These are phyloP conservation scores for Podila epigama DNA, from an alignment of 192 early-diverging fungal genomes.

Conservation along the genomic window DNA sequence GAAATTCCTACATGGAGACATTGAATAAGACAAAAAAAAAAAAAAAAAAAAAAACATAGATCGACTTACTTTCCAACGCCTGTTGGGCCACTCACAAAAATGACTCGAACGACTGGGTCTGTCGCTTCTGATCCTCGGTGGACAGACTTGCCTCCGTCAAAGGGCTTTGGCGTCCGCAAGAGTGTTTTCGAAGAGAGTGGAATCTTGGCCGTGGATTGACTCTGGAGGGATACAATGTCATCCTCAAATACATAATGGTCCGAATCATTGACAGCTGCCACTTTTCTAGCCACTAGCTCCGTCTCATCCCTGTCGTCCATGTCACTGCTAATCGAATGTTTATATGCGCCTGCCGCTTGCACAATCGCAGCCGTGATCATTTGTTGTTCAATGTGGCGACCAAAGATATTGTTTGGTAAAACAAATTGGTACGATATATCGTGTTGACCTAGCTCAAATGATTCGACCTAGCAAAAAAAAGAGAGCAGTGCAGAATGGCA, in stretches of 20 bases:
- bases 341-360: slow-evolving; percentile 38
- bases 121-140: slow-evolving; percentile 11
- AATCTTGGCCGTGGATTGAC: slow-evolving; percentile 22
- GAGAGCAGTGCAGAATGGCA: too few relatives aligned
- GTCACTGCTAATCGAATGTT: slow-evolving; percentile 12
- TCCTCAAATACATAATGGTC: slow-evolving; percentile 34
- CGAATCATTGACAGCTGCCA: background rate
- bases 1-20: too few relatives aligned
- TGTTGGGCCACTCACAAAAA: slow-evolving; percentile 39
- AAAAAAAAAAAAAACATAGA: background rate
- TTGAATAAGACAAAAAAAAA: background rate
- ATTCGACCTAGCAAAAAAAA: slow-evolving; percentile 12
- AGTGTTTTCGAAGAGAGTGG: slow-evolving; percentile 38
- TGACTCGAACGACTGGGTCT: slow-evolving; percentile 37
- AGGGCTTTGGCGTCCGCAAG: slow-evolving; percentile 19
- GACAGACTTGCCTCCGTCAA: slow-evolving; percentile 19
- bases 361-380: slow-evolving; percentile 32
- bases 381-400: slow-evolving; percentile 28
- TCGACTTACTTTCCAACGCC: slow-evolving; percentile 44
- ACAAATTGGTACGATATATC: slow-evolving; percentile 40
- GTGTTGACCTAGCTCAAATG: slow-evolving; percentile 29
- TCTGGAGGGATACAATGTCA: slow-evolving; percentile 35
- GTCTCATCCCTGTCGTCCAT: background rate
- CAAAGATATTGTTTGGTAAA: slow-evolving; percentile 27
- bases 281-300: background rate